Conservation (phyloP, 1,284 basidiomycete genomes). For the Pseudozyma pruni region DNA sequence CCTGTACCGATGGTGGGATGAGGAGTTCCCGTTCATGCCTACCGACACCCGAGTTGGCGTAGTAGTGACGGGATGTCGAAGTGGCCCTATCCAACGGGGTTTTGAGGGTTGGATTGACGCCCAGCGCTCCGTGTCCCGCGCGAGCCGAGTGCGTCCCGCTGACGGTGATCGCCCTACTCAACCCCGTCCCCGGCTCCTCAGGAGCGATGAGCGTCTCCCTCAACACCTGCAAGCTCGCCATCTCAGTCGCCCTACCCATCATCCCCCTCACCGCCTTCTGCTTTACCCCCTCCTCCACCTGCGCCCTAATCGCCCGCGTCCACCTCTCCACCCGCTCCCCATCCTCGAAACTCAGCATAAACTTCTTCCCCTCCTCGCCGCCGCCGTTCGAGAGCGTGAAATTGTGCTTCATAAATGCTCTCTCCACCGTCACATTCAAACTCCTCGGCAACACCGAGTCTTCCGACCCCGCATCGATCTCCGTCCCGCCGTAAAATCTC, state of each 20-base stretch:
- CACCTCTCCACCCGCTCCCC: slow-evolving; percentile 24
- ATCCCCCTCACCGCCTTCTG: slow-evolving; percentile 1
- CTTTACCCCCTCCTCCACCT: slow-evolving; percentile 15
- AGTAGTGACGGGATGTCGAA: slow-evolving; percentile 53
- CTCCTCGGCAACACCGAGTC: slow-evolving; percentile 42
- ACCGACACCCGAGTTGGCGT: slow-evolving; percentile 27
- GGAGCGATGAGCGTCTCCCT: slow-evolving; percentile 47
- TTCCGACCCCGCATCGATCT: slow-evolving; percentile 13
- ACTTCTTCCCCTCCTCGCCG: slow-evolving; percentile 15
- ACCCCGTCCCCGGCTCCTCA: slow-evolving; percentile 3
- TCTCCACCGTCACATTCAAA: slow-evolving; percentile 51
- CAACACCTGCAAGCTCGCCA: slow-evolving; percentile 46
- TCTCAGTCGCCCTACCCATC: slow-evolving; percentile 23
- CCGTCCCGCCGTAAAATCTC: slow-evolving; percentile 44
- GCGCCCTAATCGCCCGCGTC: slow-evolving; percentile 11
- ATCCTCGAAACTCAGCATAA: slow-evolving; percentile 58
- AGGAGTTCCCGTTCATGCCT: slow-evolving; percentile 37
- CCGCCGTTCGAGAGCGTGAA: slow-evolving; percentile 40
- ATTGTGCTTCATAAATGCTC: slow-evolving; percentile 57
- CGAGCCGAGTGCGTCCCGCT: neutral
- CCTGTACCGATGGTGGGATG: slow-evolving; percentile 6
- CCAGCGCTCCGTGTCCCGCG: slow-evolving; percentile 1
- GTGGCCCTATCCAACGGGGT: slow-evolving; percentile 33
- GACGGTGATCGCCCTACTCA: slow-evolving; percentile 22
- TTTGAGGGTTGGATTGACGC: neutral